Conservation (phyloP, 192 early-diverging fungal genomes). For the Backusella liffmaniae region DNA sequence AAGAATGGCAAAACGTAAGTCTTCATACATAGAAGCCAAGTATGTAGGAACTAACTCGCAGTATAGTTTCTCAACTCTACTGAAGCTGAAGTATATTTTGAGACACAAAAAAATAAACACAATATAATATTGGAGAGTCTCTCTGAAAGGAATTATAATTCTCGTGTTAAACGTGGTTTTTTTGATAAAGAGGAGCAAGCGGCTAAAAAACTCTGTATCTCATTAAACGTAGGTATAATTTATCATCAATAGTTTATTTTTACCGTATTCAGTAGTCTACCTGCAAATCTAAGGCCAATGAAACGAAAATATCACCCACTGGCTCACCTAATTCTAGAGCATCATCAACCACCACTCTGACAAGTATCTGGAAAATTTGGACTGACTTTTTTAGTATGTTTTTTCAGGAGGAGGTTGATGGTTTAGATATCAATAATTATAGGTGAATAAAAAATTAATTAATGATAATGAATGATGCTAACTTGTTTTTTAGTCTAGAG, state of each 20-base stretch:
- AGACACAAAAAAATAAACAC: not conserved
- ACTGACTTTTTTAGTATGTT: not conserved
- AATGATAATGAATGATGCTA: slow-evolving; percentile 11
- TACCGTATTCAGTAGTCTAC: slow-evolving; percentile 5
- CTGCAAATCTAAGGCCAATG: slow-evolving; percentile 2
- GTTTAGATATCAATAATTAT: slow-evolving; percentile 2
- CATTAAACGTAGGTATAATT: slow-evolving; percentile 7
- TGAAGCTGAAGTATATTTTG: slow-evolving; percentile 5
- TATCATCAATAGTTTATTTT: slow-evolving; percentile 5
- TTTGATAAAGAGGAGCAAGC: not conserved
- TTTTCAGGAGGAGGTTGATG: slow-evolving; percentile 10
- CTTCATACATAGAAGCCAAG: slow-evolving; percentile 1
- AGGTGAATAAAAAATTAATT: slow-evolving; percentile 6
- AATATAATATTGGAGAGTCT: not conserved
- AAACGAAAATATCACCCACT: not conserved
- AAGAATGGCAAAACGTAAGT: not conserved
- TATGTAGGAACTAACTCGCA: slow-evolving; percentile 11
- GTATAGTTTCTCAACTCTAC: slow-evolving; percentile 10
- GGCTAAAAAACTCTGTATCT: not conserved
- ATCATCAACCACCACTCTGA: not conserved
- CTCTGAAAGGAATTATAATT: slow-evolving; percentile 1
- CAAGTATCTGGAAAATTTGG: not conserved
- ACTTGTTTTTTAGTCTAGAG: slow-evolving; percentile 4
- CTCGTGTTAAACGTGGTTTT: slow-evolving; percentile 1
- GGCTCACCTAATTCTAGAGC: slow-evolving; percentile 1